phyloP scores from a whole-genome alignment of 2,329 filamentous ascomycete species.

The Dothistroma pini region DNA sequence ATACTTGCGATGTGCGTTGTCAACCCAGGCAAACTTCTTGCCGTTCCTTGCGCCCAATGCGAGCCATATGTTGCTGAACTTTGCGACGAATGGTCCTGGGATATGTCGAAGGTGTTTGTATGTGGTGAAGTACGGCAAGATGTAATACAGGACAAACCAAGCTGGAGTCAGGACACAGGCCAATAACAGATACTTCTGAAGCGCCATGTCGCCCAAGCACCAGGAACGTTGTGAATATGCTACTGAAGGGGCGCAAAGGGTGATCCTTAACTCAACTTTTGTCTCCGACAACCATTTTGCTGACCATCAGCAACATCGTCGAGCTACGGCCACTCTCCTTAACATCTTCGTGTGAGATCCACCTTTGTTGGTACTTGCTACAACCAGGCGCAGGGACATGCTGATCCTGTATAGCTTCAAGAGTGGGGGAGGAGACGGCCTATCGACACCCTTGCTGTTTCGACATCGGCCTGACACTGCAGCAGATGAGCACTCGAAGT shows the following conservation, averaged over 20 bases:
- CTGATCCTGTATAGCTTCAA: background rate
- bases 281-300: background rate
- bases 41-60: conserved; percentile 20
- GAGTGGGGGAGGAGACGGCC: background rate
- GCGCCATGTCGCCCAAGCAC: background rate
- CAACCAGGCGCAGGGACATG: background rate
- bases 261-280: background rate
- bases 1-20: conserved; percentile 21
- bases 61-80: conserved; percentile 25
- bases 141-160: conserved; percentile 19
- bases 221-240: background rate
- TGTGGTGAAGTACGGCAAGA: conserved; percentile 24
- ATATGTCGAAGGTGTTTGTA: conserved; percentile 20
- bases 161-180: conserved; percentile 11
- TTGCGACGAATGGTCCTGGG: conserved; percentile 23
- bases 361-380: background rate
- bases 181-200: conserved; percentile 14
- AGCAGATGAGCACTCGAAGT: background rate
- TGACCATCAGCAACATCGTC: background rate
- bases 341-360: background rate
- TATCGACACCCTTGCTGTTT: background rate
- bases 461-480: background rate
- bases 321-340: background rate
- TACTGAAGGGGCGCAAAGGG: background rate
- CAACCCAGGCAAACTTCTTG: conserved; percentile 24